Percentiles rank a stretch among this genome's conserved stretches.
These are phyloP conservation scores for Argentina anserina DNA, from an alignment of 306 rosid species.

Conservation along the genomic window DNA sequence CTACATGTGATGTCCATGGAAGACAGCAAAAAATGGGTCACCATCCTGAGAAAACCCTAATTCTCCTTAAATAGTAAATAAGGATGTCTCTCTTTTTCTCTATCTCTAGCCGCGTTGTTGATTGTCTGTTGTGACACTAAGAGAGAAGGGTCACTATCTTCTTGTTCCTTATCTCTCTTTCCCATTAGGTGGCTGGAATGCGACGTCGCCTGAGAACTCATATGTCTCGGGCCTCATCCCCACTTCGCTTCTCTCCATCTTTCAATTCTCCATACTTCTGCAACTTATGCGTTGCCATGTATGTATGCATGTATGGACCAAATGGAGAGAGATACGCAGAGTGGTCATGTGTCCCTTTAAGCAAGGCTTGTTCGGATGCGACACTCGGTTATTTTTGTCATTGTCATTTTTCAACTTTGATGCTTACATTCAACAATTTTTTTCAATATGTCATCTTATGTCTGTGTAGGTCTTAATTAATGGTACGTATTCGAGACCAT, in stretches of 20 bases:
- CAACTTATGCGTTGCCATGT: constrained; percentile 14
- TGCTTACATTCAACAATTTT: constrained; percentile 9
- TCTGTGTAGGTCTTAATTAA: background rate
- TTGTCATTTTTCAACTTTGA: constrained; percentile 17
- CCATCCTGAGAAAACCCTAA: constrained; percentile 27
- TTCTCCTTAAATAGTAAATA: constrained; percentile 28
- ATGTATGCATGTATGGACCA: constrained; percentile 29
- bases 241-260: constrained; percentile 3
- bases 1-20: constrained; percentile 29
- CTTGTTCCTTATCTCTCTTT: constrained; percentile 56
- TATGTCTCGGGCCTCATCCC: constrained; percentile 38
- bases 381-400: constrained; percentile 20
- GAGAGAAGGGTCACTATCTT: constrained; percentile 51
- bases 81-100: constrained; percentile 5
- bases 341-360: constrained; percentile 31
- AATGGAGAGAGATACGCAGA: constrained; percentile 15
- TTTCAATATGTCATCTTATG: background rate
- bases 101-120: constrained; percentile 22
- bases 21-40: constrained; percentile 33
- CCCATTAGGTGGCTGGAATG: constrained; percentile 49
- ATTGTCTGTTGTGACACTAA: constrained; percentile 32
- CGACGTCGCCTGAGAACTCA: constrained; percentile 51
- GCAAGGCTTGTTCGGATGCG: constrained; percentile 29
- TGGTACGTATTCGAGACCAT: constrained; percentile 6
- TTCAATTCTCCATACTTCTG: constrained; percentile 15